Percentiles rank a stretch among this genome's conserved stretches.
These are phyloP conservation scores for Boletus huronensis DNA, from an alignment of 768 basidiomycete genomes.

Conservation along the genomic window DNA sequence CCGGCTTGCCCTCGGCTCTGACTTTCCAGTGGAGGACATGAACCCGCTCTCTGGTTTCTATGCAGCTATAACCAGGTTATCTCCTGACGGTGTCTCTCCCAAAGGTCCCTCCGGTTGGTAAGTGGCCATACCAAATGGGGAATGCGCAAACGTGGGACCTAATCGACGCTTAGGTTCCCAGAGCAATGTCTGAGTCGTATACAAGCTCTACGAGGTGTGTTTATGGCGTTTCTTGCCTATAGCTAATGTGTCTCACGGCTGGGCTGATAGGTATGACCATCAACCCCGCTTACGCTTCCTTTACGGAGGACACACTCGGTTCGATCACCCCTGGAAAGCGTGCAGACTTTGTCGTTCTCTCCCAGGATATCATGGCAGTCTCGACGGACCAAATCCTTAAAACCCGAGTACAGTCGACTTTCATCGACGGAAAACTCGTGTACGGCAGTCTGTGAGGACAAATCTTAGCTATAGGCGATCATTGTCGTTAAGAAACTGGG, in stretches of 20 bases:
- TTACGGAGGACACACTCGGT: conserved; percentile 70
- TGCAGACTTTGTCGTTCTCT: conserved; percentile 85
- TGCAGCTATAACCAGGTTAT: conserved; percentile 79
- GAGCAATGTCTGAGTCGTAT: conserved; percentile 69
- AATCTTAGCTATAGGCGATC: background rate
- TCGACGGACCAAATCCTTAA: conserved; percentile 54
- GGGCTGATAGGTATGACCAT: conserved; percentile 72
- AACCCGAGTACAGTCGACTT: conserved; percentile 69
- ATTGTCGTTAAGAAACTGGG: background rate
- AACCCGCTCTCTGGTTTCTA: conserved; percentile 85
- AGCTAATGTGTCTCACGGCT: background rate
- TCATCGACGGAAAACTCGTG: conserved; percentile 65
- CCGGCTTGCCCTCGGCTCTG: conserved; percentile 76
- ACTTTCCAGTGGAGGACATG: conserved; percentile 85
- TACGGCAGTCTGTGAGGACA: conserved; percentile 38
- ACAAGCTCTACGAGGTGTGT: conserved; percentile 70
- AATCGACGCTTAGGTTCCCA: conserved; percentile 59
- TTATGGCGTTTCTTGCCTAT: background rate
- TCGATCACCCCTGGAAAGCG: conserved; percentile 73
- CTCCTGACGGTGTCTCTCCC: conserved; percentile 68
- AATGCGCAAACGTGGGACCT: too few relatives aligned
- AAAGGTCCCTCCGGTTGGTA: conserved; percentile 84
- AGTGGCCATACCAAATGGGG: conserved; percentile 15
- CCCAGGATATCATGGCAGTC: conserved; percentile 76
- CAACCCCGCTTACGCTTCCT: conserved; percentile 84